These are phyloP conservation scores for Castanospermum australe DNA, from an alignment of 306 rosid genomes.

Conservation along the genomic window DNA sequence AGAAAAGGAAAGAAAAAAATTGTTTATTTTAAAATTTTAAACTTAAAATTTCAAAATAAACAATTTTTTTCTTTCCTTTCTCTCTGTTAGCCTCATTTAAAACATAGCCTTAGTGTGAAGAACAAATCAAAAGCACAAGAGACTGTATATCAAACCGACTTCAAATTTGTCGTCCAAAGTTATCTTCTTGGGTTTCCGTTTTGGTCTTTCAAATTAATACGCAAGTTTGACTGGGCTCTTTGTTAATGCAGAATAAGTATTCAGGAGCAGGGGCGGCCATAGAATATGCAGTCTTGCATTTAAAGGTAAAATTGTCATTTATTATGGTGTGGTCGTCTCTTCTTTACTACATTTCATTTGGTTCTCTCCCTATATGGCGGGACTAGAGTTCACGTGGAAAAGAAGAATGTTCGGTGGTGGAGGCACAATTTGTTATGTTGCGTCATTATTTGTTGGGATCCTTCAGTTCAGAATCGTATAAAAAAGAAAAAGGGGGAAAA, in stretches of 20 bases:
- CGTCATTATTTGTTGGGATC: not conserved
- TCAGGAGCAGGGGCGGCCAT: constrained; percentile 96
- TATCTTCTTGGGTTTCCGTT: not conserved
- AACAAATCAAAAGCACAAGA: too few relatives aligned
- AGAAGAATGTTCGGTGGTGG: not conserved
- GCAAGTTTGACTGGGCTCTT: constrained; percentile 20
- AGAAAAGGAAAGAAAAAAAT: too few relatives aligned
- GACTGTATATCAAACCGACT: too few relatives aligned
- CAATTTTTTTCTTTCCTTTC: too few relatives aligned
- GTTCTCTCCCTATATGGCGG: not conserved
- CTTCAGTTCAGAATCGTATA: not conserved
- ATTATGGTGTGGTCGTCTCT: not conserved
- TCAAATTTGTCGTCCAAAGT: not conserved
- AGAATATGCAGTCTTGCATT: constrained; percentile 82
- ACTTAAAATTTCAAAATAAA: too few relatives aligned
- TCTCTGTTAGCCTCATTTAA: too few relatives aligned
- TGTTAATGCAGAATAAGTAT: constrained; percentile 59
- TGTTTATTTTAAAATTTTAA: too few relatives aligned
- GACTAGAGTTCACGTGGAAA: not conserved
- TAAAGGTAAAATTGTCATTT: constrained; percentile 40
- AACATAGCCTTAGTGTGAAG: too few relatives aligned
- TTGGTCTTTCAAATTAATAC: constrained; percentile 9
- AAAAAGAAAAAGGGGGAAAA: not conserved
- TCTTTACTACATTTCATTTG: not conserved
- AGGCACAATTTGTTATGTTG: not conserved